Conservation (phyloP, 2,329 filamentous ascomycete species). For the Botrytis cinerea region DNA sequence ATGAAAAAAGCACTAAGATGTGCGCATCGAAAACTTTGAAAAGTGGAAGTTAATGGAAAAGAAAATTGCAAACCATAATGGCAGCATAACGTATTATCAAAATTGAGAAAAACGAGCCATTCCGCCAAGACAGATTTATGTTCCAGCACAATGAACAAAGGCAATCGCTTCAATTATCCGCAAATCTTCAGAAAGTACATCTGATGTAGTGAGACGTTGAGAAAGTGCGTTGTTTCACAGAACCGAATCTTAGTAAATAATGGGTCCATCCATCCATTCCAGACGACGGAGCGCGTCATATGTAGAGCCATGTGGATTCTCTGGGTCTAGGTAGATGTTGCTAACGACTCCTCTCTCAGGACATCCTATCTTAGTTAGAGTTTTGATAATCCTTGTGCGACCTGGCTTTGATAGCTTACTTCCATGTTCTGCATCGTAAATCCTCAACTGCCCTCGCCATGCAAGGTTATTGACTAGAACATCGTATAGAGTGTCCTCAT, state of each 20-base stretch:
- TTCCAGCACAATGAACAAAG: background rate
- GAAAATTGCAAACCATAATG: background rate
- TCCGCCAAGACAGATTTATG: background rate
- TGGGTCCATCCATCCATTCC: conserved; percentile 25
- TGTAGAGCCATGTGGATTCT: conserved; percentile 34
- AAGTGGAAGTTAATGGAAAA: background rate
- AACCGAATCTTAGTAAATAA: conserved; percentile 19
- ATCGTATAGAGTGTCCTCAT: conserved; percentile 15
- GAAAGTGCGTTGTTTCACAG: background rate
- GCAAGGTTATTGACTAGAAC: conserved; percentile 27
- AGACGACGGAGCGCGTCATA: conserved; percentile 24
- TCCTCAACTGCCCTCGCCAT: conserved; percentile 30
- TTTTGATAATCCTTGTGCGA: background rate
- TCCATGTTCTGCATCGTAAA: conserved; percentile 28
- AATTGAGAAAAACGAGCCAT: background rate
- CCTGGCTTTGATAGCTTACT: conserved; percentile 28
- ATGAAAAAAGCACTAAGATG: background rate
- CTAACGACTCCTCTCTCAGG: conserved; percentile 33
- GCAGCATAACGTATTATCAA: background rate
- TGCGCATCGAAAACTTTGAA: background rate
- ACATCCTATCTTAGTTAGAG: conserved; percentile 24
- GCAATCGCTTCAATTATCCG: background rate
- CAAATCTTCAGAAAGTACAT: background rate
- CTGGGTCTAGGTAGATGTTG: conserved; percentile 36
- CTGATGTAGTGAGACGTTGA: background rate